A percentile compares a stretch with the other conserved stretches of the same genome.
phyloP scores from a whole-genome alignment of 108 stramenopile species.

The Aurantiochytrium sp. region DNA sequence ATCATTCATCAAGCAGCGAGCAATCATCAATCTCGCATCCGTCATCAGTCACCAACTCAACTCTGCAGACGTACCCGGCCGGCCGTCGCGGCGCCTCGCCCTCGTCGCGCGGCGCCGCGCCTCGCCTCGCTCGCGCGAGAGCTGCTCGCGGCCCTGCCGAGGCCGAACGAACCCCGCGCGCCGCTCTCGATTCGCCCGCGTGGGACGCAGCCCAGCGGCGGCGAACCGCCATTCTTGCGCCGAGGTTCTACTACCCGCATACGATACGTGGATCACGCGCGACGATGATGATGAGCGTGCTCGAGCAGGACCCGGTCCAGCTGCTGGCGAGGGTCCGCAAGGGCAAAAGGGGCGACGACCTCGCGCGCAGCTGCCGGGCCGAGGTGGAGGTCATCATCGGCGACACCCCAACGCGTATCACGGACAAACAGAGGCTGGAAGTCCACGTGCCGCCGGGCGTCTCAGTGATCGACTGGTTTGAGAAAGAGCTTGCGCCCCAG shows the following conservation, averaged over 20 bases:
- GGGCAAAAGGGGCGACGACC: not conserved
- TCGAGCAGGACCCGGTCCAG: not conserved
- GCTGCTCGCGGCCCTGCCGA: too few relatives aligned
- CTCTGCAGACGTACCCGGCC: too few relatives aligned
- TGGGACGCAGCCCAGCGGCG: too few relatives aligned
- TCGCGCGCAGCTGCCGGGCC: not conserved
- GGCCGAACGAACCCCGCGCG: too few relatives aligned
- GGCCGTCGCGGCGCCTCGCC: too few relatives aligned
- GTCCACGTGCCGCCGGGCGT: not conserved
- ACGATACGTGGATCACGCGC: too few relatives aligned
- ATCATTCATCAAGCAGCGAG: not conserved
- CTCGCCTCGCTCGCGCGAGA: too few relatives aligned
- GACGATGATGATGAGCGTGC: not conserved
- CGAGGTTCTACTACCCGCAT: too few relatives aligned
- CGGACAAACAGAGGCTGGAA: not conserved
- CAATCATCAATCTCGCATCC: not conserved
- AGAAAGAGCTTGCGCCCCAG: not conserved
- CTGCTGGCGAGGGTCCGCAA: not conserved
- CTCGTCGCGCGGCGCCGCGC: too few relatives aligned
- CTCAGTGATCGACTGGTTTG: not conserved
- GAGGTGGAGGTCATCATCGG: not conserved
- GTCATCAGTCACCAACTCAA: too few relatives aligned
- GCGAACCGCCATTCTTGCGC: too few relatives aligned
- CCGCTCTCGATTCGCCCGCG: too few relatives aligned
- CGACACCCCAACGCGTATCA: not conserved